Percentiles rank a stretch among this genome's conserved stretches.
Conservation (phyloP, 192 early-diverging fungal species). For the Haplosporangium gracile region DNA sequence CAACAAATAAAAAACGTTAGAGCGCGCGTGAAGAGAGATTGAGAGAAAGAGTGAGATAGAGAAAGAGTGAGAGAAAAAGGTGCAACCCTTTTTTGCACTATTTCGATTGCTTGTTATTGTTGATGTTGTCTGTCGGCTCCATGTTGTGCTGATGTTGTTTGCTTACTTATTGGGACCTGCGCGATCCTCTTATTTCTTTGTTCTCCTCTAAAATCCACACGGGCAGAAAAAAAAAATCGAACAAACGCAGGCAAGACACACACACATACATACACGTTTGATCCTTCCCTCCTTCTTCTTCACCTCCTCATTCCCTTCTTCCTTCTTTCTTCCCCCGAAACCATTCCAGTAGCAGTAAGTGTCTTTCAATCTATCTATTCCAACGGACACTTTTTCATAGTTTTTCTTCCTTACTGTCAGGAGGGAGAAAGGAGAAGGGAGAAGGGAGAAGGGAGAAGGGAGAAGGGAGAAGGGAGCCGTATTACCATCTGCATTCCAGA, state of each 20-base stretch:
- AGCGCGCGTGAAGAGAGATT: background rate
- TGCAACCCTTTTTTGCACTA: background rate
- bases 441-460: background rate
- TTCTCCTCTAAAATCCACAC: background rate
- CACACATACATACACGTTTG: background rate
- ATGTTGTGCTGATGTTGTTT: background rate
- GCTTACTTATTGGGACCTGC: background rate
- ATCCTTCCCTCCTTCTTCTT: background rate
- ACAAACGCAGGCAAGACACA: background rate
- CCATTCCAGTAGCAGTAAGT: background rate
- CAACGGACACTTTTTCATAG: background rate
- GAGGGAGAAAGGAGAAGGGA: too few relatives aligned
- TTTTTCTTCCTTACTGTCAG: background rate
- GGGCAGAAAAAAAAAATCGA: background rate
- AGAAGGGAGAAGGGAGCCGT: background rate
- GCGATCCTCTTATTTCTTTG: background rate
- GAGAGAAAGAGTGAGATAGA: background rate
- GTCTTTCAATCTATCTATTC: background rate
- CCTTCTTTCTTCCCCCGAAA: background rate
- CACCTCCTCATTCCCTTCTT: background rate
- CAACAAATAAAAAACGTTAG: background rate
- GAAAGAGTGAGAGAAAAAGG: background rate
- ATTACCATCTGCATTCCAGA: background rate
- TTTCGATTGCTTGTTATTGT: background rate
- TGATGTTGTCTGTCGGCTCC: background rate